Percentiles rank a stretch among this genome's conserved stretches.
phyloP scores from a whole-genome alignment of 768 basidiomycete genomes.

The Tylopilus felleus region DNA sequence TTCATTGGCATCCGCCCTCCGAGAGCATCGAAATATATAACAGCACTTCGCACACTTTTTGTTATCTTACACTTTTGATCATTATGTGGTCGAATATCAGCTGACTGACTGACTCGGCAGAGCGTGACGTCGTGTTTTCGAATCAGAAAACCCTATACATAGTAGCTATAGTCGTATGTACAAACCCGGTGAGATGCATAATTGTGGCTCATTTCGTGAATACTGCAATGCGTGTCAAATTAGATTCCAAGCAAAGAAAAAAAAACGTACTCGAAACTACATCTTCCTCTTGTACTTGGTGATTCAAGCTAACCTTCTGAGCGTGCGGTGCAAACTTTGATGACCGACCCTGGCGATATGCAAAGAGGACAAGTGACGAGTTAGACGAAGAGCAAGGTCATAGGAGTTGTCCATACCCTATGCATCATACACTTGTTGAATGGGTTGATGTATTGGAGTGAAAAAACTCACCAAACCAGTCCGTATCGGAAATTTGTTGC shows the following conservation, averaged over 20 bases:
- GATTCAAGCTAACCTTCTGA: constrained; percentile 85
- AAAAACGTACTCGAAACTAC: constrained; percentile 76
- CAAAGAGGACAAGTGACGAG: background rate
- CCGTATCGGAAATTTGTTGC: constrained; percentile 92
- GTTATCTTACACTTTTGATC: background rate
- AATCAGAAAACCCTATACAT: background rate
- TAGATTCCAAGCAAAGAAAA: background rate
- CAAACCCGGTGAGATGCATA: background rate
- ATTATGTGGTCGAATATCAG: too few relatives aligned
- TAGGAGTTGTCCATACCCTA: constrained; percentile 24
- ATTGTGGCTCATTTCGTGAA: constrained; percentile 28
- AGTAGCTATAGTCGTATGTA: background rate
- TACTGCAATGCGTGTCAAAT: constrained; percentile 17
- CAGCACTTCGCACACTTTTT: background rate
- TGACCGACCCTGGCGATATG: constrained; percentile 68
- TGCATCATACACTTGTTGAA: constrained; percentile 2
- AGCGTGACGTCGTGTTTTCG: too few relatives aligned
- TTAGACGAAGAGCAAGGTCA: background rate
- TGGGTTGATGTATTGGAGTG: background rate
- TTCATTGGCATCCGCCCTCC: background rate
- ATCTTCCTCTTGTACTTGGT: constrained; percentile 84
- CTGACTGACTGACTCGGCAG: too few relatives aligned
- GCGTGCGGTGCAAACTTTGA: constrained; percentile 93
- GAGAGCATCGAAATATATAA: too few relatives aligned
- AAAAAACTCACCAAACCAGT: constrained; percentile 73